Conservation (phyloP, 306 rosid species). For the Phaseolus lunatus region DNA sequence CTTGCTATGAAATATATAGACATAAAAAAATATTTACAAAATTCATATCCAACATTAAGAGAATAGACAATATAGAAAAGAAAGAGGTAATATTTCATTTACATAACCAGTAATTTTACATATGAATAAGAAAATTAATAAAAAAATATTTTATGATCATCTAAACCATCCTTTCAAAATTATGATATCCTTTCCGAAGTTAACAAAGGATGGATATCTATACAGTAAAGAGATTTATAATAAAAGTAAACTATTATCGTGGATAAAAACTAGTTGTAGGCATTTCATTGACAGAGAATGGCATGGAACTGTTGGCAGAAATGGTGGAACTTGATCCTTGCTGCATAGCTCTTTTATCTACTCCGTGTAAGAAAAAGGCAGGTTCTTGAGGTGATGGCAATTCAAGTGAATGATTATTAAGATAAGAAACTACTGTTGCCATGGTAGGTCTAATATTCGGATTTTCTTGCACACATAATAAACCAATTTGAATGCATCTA, state of each 20-base stretch:
- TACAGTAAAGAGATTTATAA: too few relatives aligned
- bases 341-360: neutral
- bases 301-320: neutral
- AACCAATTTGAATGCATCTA: slow-evolving; percentile 52
- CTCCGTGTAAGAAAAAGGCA: neutral
- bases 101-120: too few relatives aligned
- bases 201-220: too few relatives aligned
- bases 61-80: too few relatives aligned
- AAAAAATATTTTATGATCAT: too few relatives aligned
- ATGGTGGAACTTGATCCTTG: neutral
- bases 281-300: slow-evolving; percentile 34
- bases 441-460: slow-evolving; percentile 55
- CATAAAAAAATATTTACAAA: too few relatives aligned
- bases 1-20: too few relatives aligned
- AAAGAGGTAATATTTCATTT: too few relatives aligned
- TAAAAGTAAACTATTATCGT: neutral
- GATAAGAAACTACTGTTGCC: slow-evolving; percentile 40
- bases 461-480: slow-evolving; percentile 56
- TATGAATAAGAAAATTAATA: too few relatives aligned
- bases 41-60: too few relatives aligned
- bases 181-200: too few relatives aligned
- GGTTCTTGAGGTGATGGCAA: slow-evolving; percentile 54
- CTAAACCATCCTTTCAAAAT: too few relatives aligned
- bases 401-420: slow-evolving; percentile 33
- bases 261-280: slow-evolving; percentile 11